Evolutionary conservation across 2,329 filamentous ascomycete species (phyloP).

Genomic region (Didymella glomerata): DNA sequence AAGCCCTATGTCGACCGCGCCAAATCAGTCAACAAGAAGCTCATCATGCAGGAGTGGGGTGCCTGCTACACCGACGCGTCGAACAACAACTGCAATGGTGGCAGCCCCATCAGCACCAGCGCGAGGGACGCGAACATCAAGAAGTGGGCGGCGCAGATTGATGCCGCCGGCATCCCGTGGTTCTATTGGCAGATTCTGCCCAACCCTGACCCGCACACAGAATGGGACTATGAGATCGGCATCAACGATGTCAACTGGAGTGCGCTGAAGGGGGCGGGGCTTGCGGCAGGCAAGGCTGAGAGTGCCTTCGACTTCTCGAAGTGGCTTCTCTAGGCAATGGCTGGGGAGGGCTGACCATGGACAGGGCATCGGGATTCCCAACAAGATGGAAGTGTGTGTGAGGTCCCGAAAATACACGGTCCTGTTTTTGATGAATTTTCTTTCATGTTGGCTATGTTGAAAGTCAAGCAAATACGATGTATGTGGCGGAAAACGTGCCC

Average conservation of each 20-base stretch:
- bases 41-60: slow-evolving; percentile 24
- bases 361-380: too few relatives aligned
- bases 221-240: slow-evolving; percentile 18
- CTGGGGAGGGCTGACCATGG: too few relatives aligned
- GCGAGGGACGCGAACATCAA: slow-evolving; percentile 12
- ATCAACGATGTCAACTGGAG: slow-evolving; percentile 17
- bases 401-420: too few relatives aligned
- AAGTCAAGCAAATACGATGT: too few relatives aligned
- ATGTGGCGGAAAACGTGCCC: too few relatives aligned
- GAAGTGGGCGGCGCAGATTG: slow-evolving; percentile 13
- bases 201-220: slow-evolving; percentile 14
- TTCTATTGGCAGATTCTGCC: slow-evolving; percentile 23
- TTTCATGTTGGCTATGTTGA: too few relatives aligned
- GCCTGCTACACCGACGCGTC: slow-evolving; percentile 15
- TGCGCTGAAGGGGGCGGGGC: slow-evolving; percentile 4
- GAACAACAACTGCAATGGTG: slow-evolving; percentile 21
- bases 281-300: slow-evolving; percentile 19
- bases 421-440: too few relatives aligned
- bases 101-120: background rate
- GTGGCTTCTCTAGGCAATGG: background rate
- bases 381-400: too few relatives aligned
- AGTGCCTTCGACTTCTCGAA: slow-evolving; percentile 1
- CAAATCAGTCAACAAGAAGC: slow-evolving; percentile 6
- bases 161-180: slow-evolving; percentile 17
- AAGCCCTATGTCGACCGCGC: slow-evolving; percentile 13